These are phyloP conservation scores for Myriosclerotinia duriaeana DNA, from an alignment of 2,329 filamentous ascomycete genomes.

Conservation along the genomic window DNA sequence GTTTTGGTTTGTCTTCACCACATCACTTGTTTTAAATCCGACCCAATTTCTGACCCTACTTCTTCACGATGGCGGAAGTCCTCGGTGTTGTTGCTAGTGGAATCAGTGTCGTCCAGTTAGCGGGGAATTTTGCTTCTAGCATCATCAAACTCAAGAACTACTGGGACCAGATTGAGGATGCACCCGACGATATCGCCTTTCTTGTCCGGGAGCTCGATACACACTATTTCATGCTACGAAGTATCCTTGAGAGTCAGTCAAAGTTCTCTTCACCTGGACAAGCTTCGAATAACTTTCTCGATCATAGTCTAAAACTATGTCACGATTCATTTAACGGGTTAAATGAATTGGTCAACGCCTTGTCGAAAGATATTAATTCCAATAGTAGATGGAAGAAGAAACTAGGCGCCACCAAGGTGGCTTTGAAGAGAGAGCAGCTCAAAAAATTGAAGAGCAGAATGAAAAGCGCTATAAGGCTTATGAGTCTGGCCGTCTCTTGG, in stretches of 20 bases:
- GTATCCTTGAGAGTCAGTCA: conserved; percentile 22
- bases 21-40: no score
- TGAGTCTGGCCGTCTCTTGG: conserved; percentile 23
- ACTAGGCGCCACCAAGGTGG: conserved; percentile 21
- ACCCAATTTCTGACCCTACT: no score
- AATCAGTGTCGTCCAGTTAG: conserved; percentile 23
- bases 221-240: conserved; percentile 20
- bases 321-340: conserved; percentile 20
- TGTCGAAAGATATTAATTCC: conserved; percentile 18
- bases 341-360: conserved; percentile 9
- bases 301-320: conserved; percentile 24
- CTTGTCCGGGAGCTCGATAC: conserved; percentile 25
- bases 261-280: background rate
- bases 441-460: conserved; percentile 25
- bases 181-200: conserved; percentile 23
- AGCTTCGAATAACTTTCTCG: background rate
- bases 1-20: no score
- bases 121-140: conserved; percentile 21
- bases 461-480: conserved; percentile 21
- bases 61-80: conserved; percentile 21
- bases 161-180: conserved; percentile 28
- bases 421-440: conserved; percentile 25
- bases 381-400: conserved; percentile 24
- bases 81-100: conserved; percentile 26
- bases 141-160: conserved; percentile 29